Evolutionary conservation across 306 rosid genomes (phyloP), one percentile per base, ranked within the genome.

Genomic region (Trichosanthes cucumerina): DNA sequence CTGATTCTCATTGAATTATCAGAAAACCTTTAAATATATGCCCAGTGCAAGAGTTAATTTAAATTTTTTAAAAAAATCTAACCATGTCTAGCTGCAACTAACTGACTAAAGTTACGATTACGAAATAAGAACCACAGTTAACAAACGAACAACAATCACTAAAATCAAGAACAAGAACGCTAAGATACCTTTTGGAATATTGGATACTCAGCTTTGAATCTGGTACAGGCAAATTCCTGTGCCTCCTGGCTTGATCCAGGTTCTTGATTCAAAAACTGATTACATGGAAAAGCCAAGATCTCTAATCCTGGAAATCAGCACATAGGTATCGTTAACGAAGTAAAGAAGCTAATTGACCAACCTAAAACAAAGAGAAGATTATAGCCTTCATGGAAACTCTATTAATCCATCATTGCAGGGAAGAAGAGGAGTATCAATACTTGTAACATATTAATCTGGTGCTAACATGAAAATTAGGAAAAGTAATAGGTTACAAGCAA

Each of bases 281-380:
- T 95, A 85, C 99, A 95, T 16, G 99, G 99, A 85, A 95, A 95
- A 53, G 97, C 99, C 92, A 95, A 88, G 88, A 95, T 83, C 76
- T 95, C 99, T 72, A 95, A 83, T 78, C 97, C 99, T 95, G 76
- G 70, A 78, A 80, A 77, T 34, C 66, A 39, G 57, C 4, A 6
- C 10, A 43, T 41, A 71, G 56, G 31, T 21, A 21, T 0, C 28
- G 34, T 43, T 43, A 46, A 14, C 59, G 4, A 70, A 43, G 52
- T 69, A 43, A 41, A 69, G n/a, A 68, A 68, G 33, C 31, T 10
- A n/a, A 39, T 68, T 41, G 50, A 2, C 16, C 24, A 63, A 33
- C 33, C 44, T 31, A 63, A 63, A 59, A 31, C 65, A 59, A 59
- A 26, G 15, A 59, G 31, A 56, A 56, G 24, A n/a, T 54, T 2